These are phyloP conservation scores for Phytophthora constricta DNA, from an alignment of 352 stramenopile genomes.

Conservation along the genomic window DNA sequence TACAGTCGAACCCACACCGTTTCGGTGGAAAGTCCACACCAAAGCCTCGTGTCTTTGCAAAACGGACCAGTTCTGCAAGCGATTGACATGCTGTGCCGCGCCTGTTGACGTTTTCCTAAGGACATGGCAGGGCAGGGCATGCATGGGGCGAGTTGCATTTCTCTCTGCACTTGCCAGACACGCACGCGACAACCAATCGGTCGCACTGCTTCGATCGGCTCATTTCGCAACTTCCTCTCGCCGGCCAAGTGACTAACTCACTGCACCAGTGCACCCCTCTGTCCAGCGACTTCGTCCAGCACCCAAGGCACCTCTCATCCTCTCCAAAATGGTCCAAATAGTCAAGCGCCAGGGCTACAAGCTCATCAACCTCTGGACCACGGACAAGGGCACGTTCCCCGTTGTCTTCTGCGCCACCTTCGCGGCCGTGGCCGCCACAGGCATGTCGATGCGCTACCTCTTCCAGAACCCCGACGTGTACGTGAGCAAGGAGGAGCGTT, in stretches of 20 bases:
- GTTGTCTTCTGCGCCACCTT: slow-evolving; percentile 55
- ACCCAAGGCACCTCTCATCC: background rate
- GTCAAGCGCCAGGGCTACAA: slow-evolving; percentile 36
- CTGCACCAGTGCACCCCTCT: background rate
- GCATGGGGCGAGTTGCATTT: background rate
- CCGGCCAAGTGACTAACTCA: too few relatives aligned
- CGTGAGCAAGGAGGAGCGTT: slow-evolving; percentile 69
- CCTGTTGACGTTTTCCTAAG: background rate
- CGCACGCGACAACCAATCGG: background rate
- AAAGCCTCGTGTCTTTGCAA: slow-evolving; percentile 8
- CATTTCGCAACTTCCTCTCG: background rate
- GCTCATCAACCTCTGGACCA: slow-evolving; percentile 63
- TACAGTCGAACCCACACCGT: background rate
- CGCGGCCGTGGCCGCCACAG: slow-evolving; percentile 41
- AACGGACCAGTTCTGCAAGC: background rate
- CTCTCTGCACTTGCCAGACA: background rate
- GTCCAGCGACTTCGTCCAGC: background rate
- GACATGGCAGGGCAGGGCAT: background rate
- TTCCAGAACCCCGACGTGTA: slow-evolving; percentile 69
- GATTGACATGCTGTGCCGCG: background rate
- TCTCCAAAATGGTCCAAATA: slow-evolving; percentile 26
- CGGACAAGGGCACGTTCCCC: slow-evolving; percentile 65
- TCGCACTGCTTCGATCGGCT: background rate
- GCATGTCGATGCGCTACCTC: slow-evolving; percentile 51
- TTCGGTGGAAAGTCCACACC: too few relatives aligned